These are phyloP conservation scores for Boletus sp. DNA, from an alignment of 768 basidiomycete species.

Conservation along the genomic window DNA sequence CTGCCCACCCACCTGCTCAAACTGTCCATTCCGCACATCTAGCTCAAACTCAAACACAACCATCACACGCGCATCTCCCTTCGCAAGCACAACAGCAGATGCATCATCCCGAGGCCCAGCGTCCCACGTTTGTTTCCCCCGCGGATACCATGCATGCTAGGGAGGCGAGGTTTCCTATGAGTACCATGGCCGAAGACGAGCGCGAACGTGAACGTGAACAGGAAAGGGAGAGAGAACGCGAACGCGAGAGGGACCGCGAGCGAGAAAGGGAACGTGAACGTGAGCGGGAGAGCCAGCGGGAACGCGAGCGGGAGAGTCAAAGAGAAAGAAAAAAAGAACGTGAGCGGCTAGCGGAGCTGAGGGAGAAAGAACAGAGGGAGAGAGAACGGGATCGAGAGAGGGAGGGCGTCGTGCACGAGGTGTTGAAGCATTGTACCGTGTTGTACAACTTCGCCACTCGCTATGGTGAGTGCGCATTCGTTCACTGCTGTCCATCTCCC, in stretches of 20 bases:
- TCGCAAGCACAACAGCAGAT: slow-evolving; percentile 26
- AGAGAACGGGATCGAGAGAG: slow-evolving; percentile 22
- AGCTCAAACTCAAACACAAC: slow-evolving; percentile 22
- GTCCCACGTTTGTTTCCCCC: slow-evolving; percentile 27
- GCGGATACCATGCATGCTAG: slow-evolving; percentile 30
- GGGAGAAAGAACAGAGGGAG: slow-evolving; percentile 24
- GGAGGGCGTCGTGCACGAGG: slow-evolving; percentile 25
- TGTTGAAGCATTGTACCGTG: slow-evolving; percentile 51
- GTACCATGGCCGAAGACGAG: slow-evolving; percentile 14
- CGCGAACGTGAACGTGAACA: slow-evolving; percentile 23
- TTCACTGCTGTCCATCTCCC: not conserved
- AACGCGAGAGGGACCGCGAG: slow-evolving; percentile 18
- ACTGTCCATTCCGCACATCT: slow-evolving; percentile 6
- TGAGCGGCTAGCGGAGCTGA: slow-evolving; percentile 21
- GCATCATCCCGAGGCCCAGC: slow-evolving; percentile 24
- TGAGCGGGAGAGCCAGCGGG: slow-evolving; percentile 19
- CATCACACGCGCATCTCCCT: slow-evolving; percentile 29
- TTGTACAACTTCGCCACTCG: slow-evolving; percentile 64
- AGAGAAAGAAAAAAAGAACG: slow-evolving; percentile 23
- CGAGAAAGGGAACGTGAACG: slow-evolving; percentile 23
- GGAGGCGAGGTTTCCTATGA: slow-evolving; percentile 17
- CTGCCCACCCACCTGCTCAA: slow-evolving; percentile 17
- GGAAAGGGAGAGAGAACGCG: slow-evolving; percentile 22
- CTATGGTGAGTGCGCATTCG: slow-evolving; percentile 48
- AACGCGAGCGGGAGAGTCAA: slow-evolving; percentile 21